phyloP scores from a whole-genome alignment of 768 basidiomycete species.

The Floccularia luteovirens region DNA sequence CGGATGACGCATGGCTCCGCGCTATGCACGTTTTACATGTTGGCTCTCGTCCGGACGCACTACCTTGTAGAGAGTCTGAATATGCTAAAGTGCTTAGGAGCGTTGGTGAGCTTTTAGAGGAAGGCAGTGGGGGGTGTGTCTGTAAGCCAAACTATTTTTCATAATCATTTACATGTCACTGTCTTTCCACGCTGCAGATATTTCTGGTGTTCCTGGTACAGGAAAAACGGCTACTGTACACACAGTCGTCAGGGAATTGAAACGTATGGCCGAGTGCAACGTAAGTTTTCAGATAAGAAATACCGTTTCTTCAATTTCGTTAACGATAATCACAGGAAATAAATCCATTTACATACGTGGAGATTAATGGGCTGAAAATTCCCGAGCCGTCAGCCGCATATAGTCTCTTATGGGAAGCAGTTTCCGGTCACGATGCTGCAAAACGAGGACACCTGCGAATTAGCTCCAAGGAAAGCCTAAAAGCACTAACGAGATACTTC shows the following conservation, averaged over 20 bases:
- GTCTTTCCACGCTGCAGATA: conserved; percentile 49
- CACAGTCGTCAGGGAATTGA: conserved; percentile 83
- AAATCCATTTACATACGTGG: conserved; percentile 92
- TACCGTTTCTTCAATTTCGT: neutral
- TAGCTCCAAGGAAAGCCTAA: conserved; percentile 76
- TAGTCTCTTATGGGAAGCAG: conserved; percentile 83
- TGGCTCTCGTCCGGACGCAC: conserved; percentile 79
- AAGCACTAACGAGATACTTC: conserved; percentile 73
- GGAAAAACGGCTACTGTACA: conserved; percentile 99
- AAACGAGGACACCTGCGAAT: conserved; percentile 58
- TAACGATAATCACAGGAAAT: conserved; percentile 54
- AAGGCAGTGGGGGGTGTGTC: conserved; percentile 91
- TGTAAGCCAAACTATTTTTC: conserved; percentile 45
- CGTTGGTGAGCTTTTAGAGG: conserved; percentile 82
- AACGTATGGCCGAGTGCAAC: conserved; percentile 76
- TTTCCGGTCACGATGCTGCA: conserved; percentile 71
- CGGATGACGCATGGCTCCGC: conserved; percentile 74
- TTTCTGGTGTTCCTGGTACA: conserved; percentile 97
- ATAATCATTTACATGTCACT: too few relatives aligned
- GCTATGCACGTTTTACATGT: conserved; percentile 92
- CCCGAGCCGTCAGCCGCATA: conserved; percentile 94
- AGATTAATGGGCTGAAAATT: conserved; percentile 93
- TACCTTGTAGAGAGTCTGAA: conserved; percentile 88
- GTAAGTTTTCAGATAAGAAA: conserved; percentile 30
- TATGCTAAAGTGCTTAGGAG: conserved; percentile 67